Conservation (phyloP, 257 asterid species). For the Scutellaria baicalensis region DNA sequence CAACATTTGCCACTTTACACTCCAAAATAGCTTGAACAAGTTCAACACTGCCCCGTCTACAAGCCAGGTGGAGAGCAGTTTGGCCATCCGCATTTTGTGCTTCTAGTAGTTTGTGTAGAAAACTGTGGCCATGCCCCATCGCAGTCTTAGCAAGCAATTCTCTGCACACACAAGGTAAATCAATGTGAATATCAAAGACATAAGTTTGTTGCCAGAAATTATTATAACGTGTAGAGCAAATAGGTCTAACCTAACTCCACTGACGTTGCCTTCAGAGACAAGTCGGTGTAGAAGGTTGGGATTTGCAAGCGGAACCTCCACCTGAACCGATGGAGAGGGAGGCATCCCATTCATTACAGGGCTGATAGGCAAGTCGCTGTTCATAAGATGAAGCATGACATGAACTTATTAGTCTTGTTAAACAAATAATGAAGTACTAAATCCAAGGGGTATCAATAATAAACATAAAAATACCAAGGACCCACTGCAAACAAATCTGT, state of each 20-base stretch:
- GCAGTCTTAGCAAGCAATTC: slow-evolving; percentile 62
- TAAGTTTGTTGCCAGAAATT: slow-evolving; percentile 1
- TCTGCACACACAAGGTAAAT: slow-evolving; percentile 33
- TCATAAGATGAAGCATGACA: slow-evolving; percentile 20
- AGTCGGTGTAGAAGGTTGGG: slow-evolving; percentile 64
- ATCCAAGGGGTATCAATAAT: neutral
- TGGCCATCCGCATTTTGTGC: slow-evolving; percentile 96
- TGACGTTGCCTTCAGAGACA: slow-evolving; percentile 79
- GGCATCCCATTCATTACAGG: slow-evolving; percentile 55
- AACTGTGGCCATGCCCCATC: slow-evolving; percentile 33
- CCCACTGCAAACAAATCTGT: neutral
- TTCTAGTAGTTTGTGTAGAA: slow-evolving; percentile 52
- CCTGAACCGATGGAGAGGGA: slow-evolving; percentile 35
- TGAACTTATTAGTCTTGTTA: slow-evolving; percentile 13
- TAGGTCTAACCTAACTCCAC: slow-evolving; percentile 68
- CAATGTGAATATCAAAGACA: slow-evolving; percentile 12
- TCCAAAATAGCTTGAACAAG: slow-evolving; percentile 83
- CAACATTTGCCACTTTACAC: slow-evolving; percentile 77
- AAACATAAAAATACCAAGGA: neutral
- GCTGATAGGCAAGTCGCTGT: slow-evolving; percentile 54
- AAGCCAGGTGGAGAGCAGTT: slow-evolving; percentile 96
- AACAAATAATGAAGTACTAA: slow-evolving; percentile 12
- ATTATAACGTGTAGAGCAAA: slow-evolving; percentile 2
- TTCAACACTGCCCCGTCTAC: slow-evolving; percentile 90
- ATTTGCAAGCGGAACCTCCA: slow-evolving; percentile 43